Percentiles rank a stretch among this genome's conserved stretches.
These are phyloP conservation scores for Aurantiochytrium sp. DNA, from an alignment of 108 stramenopile species.

Conservation along the genomic window DNA sequence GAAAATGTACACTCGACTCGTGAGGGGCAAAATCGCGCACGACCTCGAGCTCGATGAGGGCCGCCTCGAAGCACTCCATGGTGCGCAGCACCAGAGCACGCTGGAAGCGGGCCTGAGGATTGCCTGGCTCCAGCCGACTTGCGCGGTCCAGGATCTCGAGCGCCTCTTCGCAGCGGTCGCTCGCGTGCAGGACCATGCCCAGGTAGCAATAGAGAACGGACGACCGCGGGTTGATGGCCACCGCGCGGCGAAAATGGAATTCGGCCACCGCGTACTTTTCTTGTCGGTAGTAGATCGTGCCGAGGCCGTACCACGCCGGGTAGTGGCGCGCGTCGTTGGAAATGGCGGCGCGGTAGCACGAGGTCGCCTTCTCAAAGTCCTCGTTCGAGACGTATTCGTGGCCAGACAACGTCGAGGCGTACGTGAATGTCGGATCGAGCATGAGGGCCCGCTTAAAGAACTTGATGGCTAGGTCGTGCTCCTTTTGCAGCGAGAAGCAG, in stretches of 20 bases:
- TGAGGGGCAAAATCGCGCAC: slow-evolving; percentile 84
- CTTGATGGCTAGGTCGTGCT: slow-evolving; percentile 86
- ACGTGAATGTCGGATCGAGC: slow-evolving; percentile 80
- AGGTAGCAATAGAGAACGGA: slow-evolving; percentile 86
- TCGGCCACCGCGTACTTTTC: slow-evolving; percentile 92
- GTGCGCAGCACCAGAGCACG: slow-evolving; percentile 81
- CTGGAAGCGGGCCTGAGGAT: slow-evolving; percentile 92
- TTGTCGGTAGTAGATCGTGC: slow-evolving; percentile 90
- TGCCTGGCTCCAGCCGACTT: slow-evolving; percentile 72
- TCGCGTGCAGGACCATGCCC: slow-evolving; percentile 86
- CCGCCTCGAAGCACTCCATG: slow-evolving; percentile 79
- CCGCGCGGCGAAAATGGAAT: slow-evolving; percentile 84
- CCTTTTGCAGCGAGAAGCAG: slow-evolving; percentile 92
- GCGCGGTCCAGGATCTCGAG: slow-evolving; percentile 79
- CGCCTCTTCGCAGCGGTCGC: slow-evolving; percentile 77
- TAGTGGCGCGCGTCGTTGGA: slow-evolving; percentile 68
- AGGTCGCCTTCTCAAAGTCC: slow-evolving; percentile 88
- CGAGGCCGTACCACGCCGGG: slow-evolving; percentile 84
- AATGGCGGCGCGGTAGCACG: slow-evolving; percentile 82
- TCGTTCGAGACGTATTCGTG: slow-evolving; percentile 94
- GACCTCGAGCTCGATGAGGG: slow-evolving; percentile 74
- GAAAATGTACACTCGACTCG: slow-evolving; percentile 86
- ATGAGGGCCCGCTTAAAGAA: slow-evolving; percentile 86
- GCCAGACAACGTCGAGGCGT: slow-evolving; percentile 88
- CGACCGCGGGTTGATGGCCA: slow-evolving; percentile 75